A percentile compares a stretch with the other conserved stretches of the same genome.
These are phyloP conservation scores for Erodium texanum DNA, from an alignment of 441 rosid species.

Conservation along the genomic window DNA sequence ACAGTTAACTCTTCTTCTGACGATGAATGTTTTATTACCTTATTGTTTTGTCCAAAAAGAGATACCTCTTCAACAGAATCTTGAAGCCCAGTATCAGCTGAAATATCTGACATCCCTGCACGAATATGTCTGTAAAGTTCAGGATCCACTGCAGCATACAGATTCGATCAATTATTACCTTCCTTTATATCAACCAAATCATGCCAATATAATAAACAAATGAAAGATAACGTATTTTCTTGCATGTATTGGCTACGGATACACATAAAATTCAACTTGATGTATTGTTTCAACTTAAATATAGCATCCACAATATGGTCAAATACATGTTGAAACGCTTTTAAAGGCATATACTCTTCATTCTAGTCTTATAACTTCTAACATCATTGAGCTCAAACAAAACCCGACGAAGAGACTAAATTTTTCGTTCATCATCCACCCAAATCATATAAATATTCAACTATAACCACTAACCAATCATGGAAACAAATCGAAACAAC, in stretches of 20 bases:
- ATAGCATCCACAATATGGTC: too few species aligned
- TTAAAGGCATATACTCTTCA: too few species aligned
- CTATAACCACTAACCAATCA: background rate
- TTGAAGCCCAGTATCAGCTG: slow-evolving; percentile 12
- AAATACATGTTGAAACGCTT: too few species aligned
- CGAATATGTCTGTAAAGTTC: background rate
- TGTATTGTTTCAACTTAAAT: too few species aligned
- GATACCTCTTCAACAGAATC: slow-evolving; percentile 11
- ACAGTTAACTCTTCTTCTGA: slow-evolving; percentile 7
- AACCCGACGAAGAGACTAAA: too few species aligned
- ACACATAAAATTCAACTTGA: too few species aligned
- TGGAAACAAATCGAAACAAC: background rate
- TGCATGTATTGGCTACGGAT: too few species aligned
- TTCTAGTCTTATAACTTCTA: background rate
- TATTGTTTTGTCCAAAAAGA: background rate
- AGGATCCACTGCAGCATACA: slow-evolving; percentile 7
- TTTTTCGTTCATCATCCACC: too few species aligned
- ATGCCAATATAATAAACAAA: background rate
- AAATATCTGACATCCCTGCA: background rate
- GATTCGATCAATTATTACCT: background rate
- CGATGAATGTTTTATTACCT: background rate
- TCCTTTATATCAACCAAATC: background rate
- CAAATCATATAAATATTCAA: background rate
- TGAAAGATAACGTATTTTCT: background rate
- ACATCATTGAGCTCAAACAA: background rate